Conservation (phyloP, 106 monocot species). For the Platanthera guangdongensis region DNA sequence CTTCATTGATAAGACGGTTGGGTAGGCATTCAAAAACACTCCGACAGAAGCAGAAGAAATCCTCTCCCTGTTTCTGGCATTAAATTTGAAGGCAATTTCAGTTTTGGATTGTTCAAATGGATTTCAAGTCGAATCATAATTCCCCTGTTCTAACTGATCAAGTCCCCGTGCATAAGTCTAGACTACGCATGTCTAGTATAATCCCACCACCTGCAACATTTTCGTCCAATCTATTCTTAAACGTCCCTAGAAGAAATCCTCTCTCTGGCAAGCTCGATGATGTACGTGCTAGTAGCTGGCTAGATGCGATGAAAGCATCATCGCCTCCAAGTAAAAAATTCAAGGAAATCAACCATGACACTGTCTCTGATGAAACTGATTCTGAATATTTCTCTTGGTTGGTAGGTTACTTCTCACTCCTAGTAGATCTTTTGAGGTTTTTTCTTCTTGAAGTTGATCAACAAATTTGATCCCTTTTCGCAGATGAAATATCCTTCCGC, state of each 20-base stretch:
- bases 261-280: constrained; percentile 44
- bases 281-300: constrained; percentile 32
- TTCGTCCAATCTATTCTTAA: constrained; percentile 44
- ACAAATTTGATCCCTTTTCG: neutral
- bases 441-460: neutral
- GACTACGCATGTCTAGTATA: constrained; percentile 40
- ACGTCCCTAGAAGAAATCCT: constrained; percentile 37
- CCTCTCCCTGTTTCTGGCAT: neutral
- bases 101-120: constrained; percentile 34
- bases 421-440: neutral
- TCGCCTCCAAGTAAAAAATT: constrained; percentile 55
- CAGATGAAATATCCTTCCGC: constrained; percentile 84
- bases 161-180: constrained; percentile 45
- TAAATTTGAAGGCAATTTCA: neutral
- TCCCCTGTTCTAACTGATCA: constrained; percentile 77
- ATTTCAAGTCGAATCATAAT: constrained; percentile 44
- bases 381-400: constrained; percentile 29
- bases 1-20: constrained; percentile 90
- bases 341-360: constrained; percentile 21
- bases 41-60: neutral
- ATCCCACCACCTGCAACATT: constrained; percentile 24
- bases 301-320: constrained; percentile 66
- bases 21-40: constrained; percentile 18
- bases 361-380: constrained; percentile 26
- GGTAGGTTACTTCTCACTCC: constrained; percentile 21